phyloP scores from a whole-genome alignment of 2,329 filamentous ascomycete species.

The Hypomyces rosellus region DNA sequence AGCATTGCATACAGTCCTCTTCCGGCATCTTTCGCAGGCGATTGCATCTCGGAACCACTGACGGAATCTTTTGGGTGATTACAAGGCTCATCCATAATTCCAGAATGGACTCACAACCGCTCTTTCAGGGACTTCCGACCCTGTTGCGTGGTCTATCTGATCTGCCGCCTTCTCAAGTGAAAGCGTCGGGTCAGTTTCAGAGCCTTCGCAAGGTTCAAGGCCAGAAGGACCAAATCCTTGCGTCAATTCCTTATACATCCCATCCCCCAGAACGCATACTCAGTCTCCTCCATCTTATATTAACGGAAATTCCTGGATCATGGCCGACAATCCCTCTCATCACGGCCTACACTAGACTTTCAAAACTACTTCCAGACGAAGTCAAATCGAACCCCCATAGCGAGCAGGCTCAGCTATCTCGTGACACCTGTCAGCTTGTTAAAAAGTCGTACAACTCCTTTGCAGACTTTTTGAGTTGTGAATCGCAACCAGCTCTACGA shows the following conservation, averaged over 20 bases:
- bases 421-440: conserved; percentile 18
- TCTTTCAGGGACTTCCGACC: conserved; percentile 7
- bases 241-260: conserved; percentile 16
- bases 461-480: conserved; percentile 27
- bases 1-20: too few species aligned
- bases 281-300: conserved; percentile 18
- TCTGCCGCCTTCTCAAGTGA: conserved; percentile 14
- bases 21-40: too few species aligned
- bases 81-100: not conserved
- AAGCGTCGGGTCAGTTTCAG: conserved; percentile 11
- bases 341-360: conserved; percentile 29
- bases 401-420: conserved; percentile 13
- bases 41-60: not conserved
- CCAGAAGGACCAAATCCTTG: conserved; percentile 17
- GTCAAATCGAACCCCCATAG: conserved; percentile 22
- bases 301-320: conserved; percentile 20
- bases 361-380: conserved; percentile 31
- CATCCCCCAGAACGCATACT: conserved; percentile 20
- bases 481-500: conserved; percentile 23
- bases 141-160: conserved; percentile 17
- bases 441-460: conserved; percentile 32
- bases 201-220: conserved; percentile 5
- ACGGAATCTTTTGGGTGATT: not conserved
- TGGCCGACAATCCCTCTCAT: conserved; percentile 26
- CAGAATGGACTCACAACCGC: conserved; percentile 11